These are phyloP conservation scores for Scenedesmus sp. DNA, from an alignment of 163 green algal species.

Conservation along the genomic window DNA sequence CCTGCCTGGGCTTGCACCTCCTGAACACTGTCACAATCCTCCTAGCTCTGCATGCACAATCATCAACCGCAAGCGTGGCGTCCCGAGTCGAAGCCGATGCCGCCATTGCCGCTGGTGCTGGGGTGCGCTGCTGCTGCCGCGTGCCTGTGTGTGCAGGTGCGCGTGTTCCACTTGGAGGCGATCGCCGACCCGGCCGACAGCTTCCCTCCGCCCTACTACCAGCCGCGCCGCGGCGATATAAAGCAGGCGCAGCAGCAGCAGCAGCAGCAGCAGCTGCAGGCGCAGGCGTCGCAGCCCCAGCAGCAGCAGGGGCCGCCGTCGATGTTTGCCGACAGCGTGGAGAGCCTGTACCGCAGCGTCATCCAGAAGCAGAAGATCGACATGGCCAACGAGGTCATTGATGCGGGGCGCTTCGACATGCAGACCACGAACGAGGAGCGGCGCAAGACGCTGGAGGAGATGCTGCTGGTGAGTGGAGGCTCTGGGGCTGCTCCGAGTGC, in stretches of 20 bases:
- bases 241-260: not conserved
- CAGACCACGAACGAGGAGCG: slow-evolving; percentile 95
- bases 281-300: not conserved
- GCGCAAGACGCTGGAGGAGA: slow-evolving; percentile 90
- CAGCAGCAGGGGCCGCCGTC: slow-evolving; percentile 5
- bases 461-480: slow-evolving; percentile 84
- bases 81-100: not conserved
- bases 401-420: slow-evolving; percentile 96
- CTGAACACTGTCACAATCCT: too few relatives aligned
- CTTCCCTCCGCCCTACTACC: slow-evolving; percentile 17
- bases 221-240: slow-evolving; percentile 25
- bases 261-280: not conserved
- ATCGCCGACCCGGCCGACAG: slow-evolving; percentile 78
- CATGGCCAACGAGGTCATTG: slow-evolving; percentile 99
- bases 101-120: not conserved
- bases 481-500: too few relatives aligned
- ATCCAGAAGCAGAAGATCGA: slow-evolving; percentile 99
- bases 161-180: slow-evolving; percentile 94
- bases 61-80: too few relatives aligned
- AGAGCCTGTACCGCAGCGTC: slow-evolving; percentile 95
- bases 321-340: slow-evolving; percentile 91
- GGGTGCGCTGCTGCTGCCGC: not conserved
- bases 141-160: slow-evolving; percentile 62
- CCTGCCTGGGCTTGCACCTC: too few relatives aligned
- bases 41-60: too few relatives aligned